Base-by-base conservation (phyloP, 2,329 filamentous ascomycete species). In the Claviceps cyperi region DNA sequence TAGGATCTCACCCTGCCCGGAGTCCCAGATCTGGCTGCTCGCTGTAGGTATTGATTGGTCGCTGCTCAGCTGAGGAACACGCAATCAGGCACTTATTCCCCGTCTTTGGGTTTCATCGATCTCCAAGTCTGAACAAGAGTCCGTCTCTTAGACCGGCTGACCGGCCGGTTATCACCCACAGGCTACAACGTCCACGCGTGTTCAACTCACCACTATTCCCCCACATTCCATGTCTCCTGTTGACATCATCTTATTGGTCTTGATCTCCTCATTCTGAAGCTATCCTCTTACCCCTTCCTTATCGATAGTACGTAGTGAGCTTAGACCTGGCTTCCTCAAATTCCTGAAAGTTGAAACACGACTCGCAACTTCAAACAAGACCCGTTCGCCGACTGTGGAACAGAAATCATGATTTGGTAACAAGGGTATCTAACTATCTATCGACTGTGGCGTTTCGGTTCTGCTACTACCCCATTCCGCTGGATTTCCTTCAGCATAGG, bases 191-290 rank as follows among this genome's bases (percentile, higher is more conserved):
- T 21, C 19, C 19, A 14, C 39, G 14, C 28, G 22, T 47, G 39
- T 28, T 47, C n/a, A n/a, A n/a, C n/a, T n/a, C n/a, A 48, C 35
- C 13, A 32, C 32, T 35, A 32, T 48, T 48, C 46, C 49, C 45
- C 46, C 45, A 48, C 21, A 44, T 15, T 47, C 37, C 21, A 35
- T 47, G 24, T 43, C 22, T 48, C 45, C n/a, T 44, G 21, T 28
- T 36, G n/a, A 48, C 35, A n/a, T 15, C 8, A 39, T 37, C 24
- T 51, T 17, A 21, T 24, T 8, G 32, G 50, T 21, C 19, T 47
- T 39, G 8, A 17, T 39, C 21, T 35, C n/a, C 15, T 22, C 40
- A n/a, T 32, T 15, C 35, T 21, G 17, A 40, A 43, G 6, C 9
- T 21, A 6, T 21, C 9, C 9, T 22, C 11, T 41, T 15, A 19